These are phyloP conservation scores for Tolypocladium sp. DNA, from an alignment of 2,329 filamentous ascomycete genomes.

Conservation along the genomic window DNA sequence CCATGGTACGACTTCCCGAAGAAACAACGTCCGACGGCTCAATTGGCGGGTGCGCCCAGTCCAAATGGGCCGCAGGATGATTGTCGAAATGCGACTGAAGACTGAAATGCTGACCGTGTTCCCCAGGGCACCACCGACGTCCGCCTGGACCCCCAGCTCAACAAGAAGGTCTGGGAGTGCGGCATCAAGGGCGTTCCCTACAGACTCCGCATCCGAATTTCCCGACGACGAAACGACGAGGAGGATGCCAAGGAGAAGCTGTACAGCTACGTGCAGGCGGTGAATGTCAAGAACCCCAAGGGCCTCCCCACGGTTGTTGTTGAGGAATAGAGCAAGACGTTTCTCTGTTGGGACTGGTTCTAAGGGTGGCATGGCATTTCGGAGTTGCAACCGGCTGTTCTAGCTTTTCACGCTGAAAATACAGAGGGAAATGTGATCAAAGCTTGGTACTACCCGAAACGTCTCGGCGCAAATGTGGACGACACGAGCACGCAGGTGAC, in stretches of 20 bases:
- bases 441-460: constrained; percentile 11
- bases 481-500: background rate
- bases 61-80: background rate
- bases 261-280: constrained; percentile 98
- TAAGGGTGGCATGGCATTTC: constrained; percentile 34
- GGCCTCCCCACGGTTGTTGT: constrained; percentile 90
- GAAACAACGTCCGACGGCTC: background rate
- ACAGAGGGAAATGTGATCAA: constrained; percentile 26
- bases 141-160: constrained; percentile 95
- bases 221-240: constrained; percentile 99
- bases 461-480: background rate
- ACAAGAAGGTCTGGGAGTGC: constrained; percentile 99
- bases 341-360: constrained; percentile 31
- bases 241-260: constrained; percentile 99
- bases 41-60: background rate
- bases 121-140: constrained; percentile 87
- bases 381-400: constrained; percentile 37
- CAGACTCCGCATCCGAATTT: constrained; percentile 96
- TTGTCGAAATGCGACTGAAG: background rate
- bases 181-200: constrained; percentile 98
- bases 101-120: constrained; percentile 11
- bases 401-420: constrained; percentile 32
- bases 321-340: constrained; percentile 48
- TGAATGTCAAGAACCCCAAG: constrained; percentile 99
- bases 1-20: constrained; percentile 68